These are phyloP conservation scores for Bigelowiella natans DNA, from an alignment of 78 protist species.

Conservation along the genomic window DNA sequence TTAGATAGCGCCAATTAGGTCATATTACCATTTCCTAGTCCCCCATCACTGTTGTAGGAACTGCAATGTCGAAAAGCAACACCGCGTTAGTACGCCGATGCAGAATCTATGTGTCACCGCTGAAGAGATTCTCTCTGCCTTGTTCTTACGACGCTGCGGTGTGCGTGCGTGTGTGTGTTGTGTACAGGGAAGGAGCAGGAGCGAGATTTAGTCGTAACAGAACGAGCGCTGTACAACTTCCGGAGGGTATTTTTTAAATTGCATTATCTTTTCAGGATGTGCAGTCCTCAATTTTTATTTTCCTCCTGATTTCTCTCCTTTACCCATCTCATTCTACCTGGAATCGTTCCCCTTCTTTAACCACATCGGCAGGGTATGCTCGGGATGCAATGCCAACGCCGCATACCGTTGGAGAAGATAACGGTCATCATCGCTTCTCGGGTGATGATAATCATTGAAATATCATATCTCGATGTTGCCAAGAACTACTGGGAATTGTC, in stretches of 20 bases:
- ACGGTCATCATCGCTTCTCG: not conserved
- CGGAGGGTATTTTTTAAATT: not conserved
- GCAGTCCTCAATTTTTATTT: too few relatives aligned
- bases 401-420: not conserved
- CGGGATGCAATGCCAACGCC: not conserved
- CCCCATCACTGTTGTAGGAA: too few relatives aligned
- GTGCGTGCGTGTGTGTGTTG: not conserved
- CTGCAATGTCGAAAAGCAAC: not conserved
- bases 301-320: too few relatives aligned
- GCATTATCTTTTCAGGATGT: not conserved
- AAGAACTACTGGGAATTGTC: too few relatives aligned
- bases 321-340: not conserved
- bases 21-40: too few relatives aligned
- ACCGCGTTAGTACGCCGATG: too few relatives aligned
- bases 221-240: not conserved
- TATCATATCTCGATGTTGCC: too few relatives aligned
- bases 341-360: not conserved
- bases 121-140: too few relatives aligned
- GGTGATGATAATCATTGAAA: too few relatives aligned
- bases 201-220: not conserved
- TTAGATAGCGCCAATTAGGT: too few relatives aligned
- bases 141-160: not conserved
- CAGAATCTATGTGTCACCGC: too few relatives aligned
- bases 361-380: not conserved
- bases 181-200: not conserved